phyloP scores from a whole-genome alignment of 2,329 filamentous ascomycete species.

The Botrytis medusae region DNA sequence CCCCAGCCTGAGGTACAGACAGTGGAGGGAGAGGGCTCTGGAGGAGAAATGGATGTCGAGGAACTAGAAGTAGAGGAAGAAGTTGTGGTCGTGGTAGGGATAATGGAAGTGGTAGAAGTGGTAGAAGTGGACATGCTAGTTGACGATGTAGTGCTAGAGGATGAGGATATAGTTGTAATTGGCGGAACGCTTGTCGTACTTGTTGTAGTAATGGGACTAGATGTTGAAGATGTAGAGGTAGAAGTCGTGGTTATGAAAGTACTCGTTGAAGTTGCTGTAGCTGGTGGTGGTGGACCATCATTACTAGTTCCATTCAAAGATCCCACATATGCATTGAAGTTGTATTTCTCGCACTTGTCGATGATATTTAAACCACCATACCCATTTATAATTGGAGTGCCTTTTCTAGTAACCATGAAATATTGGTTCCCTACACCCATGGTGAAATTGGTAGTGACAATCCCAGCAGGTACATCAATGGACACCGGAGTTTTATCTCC shows the following conservation, averaged over 20 bases:
- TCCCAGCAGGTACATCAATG: constrained; percentile 39
- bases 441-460: constrained; percentile 37
- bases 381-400: constrained; percentile 29
- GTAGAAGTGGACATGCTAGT: neutral
- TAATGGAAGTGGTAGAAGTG: neutral
- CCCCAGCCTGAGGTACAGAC: constrained; percentile 33
- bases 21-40: constrained; percentile 11
- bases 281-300: constrained; percentile 15
- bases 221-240: constrained; percentile 2
- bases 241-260: constrained; percentile 16
- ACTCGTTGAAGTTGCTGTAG: constrained; percentile 16
- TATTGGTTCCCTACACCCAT: constrained; percentile 40
- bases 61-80: constrained; percentile 3
- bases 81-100: neutral
- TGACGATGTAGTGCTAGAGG: neutral
- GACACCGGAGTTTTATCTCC: constrained; percentile 32
- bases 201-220: neutral
- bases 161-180: neutral
- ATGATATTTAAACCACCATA: constrained; percentile 34
- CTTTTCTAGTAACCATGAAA: constrained; percentile 36
- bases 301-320: constrained; percentile 26
- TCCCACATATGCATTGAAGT: constrained; percentile 42
- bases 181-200: neutral
- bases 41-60: constrained; percentile 17
- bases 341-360: constrained; percentile 38